phyloP scores from a whole-genome alignment of 1,284 basidiomycete species.

The Macrocystidia cucumis region DNA sequence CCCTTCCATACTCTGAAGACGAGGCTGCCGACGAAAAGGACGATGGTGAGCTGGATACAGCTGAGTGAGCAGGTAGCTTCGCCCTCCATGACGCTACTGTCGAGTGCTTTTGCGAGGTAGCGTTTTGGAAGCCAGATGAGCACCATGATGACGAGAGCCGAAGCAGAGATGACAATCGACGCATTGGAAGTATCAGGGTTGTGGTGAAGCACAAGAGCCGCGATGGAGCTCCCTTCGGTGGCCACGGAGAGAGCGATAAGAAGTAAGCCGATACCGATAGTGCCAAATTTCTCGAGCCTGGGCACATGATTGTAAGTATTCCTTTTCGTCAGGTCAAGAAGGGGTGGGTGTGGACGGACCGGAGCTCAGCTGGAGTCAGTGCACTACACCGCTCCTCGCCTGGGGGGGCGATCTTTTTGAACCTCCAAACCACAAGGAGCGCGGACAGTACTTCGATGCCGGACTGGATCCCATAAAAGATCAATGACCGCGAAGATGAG shows the following conservation, averaged over 20 bases:
- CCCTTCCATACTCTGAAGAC: conserved; percentile 28
- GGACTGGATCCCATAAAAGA: conserved; percentile 46
- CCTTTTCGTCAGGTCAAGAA: neutral
- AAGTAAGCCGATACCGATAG: conserved; percentile 26
- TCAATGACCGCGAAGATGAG: conserved; percentile 34
- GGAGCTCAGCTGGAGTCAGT: conserved; percentile 16
- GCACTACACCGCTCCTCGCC: conserved; percentile 20
- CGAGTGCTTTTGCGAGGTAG: conserved; percentile 30
- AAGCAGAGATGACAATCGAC: conserved; percentile 32
- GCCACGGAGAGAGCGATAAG: conserved; percentile 27
- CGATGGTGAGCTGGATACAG: conserved; percentile 22
- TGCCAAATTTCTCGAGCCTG: conserved; percentile 31
- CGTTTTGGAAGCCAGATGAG: conserved; percentile 36
- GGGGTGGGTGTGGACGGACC: conserved; percentile 13
- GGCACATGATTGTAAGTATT: neutral
- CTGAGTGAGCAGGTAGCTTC: conserved; percentile 32
- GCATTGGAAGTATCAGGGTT: conserved; percentile 28
- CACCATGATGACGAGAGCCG: conserved; percentile 28
- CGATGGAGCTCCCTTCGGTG: conserved; percentile 25
- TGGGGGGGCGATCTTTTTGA: conserved; percentile 21
- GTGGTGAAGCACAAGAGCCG: conserved; percentile 24
- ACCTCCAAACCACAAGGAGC: conserved; percentile 33
- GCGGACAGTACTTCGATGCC: conserved; percentile 36
- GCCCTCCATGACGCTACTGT: conserved; percentile 34
- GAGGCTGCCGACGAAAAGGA: conserved; percentile 18